Evolutionary conservation across 2,329 filamentous ascomycete genomes (phyloP), one percentile per base, ranked within the genome.

Genomic region (Ceratocystis destructans): DNA sequence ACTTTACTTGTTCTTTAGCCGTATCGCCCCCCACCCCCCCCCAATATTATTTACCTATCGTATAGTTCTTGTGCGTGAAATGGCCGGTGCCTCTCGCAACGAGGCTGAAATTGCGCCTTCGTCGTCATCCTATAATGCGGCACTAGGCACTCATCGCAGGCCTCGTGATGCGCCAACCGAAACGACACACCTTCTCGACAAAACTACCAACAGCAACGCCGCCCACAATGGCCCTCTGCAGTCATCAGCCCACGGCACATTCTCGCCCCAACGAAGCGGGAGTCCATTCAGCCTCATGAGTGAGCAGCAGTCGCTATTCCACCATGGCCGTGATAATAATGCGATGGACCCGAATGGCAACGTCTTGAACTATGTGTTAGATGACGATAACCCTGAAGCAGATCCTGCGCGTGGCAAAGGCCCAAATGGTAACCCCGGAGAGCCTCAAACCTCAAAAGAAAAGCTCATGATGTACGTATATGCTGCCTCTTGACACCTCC

Each of bases 261-360:
- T 66, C 31, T 48, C 61, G 22, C 22, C 48, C 1, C 57, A 12
- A 17, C 31, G 48, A 57, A 57, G 45, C 15, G 65, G 50, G 4
- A 63, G 59, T 25, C 65, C 61, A 5, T 66, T 66, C 31, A 66
- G 65, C n/a, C 50, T 66, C 22, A 41, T 48, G 48, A 66, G 65
- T 20, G 65, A 66, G 45, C 44, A 17, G 10, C 61, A 66, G 33
- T 62, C 61, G 37, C 61, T 62, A 15, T 46, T 66, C 37, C 25
- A 46, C 22, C 59, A 50, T 31, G 61, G 61, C 22, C 65, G 48
- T 20, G 65, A 66, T 6, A 46, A 53, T 8, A 41, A 6, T 15
- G 20, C 10, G 3, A 22, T 53, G 8, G 48, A 44, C 7, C 28
- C 22, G n/a, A 48, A 28, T 22, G 41, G 61, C 6, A 46, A 22